Evolutionary conservation across 2,329 filamentous ascomycete species (phyloP), one percentile per base, ranked within the genome.

Genomic region (Diplocarpon rosae): DNA sequence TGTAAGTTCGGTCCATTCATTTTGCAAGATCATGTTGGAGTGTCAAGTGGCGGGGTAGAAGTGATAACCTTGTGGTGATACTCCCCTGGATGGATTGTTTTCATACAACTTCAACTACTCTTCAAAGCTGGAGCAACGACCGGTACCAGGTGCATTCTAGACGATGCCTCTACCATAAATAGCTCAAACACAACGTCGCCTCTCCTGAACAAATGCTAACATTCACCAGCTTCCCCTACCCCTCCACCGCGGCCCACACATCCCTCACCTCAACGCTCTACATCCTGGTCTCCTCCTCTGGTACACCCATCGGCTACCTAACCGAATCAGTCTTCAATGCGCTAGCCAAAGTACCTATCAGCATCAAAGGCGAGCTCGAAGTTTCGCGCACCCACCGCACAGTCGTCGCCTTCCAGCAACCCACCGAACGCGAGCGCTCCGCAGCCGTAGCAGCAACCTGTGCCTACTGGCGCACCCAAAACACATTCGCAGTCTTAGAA

Each of bases 161-260:
- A 31, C 30, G 29, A 3, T 20, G 6, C 13, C n/a, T 15, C 11
- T 17, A 37, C 15, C 9, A 32, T 4, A 24, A 4, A 24, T 7
- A 24, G 7, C 3, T 24, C 20, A 14, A 20, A 15, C 15, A 15
- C 33, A 15, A 10, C 15, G 11, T 16, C 33, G 11, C 4, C 3
- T 35, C 33, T 16, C 14, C 13, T 40, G 8, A 16, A 20, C 7
- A 37, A 24, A 24, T 24, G 37, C 50, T 52, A 43, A 55, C 37
- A 8, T 28, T 16, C 37, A 24, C 20, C 56, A 90, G 85, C 58
- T 94, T 94, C 59, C 88, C 88, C 1, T 86, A 93, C 65, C 71
- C 74, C 14, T 37, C 39, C 29, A 70, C 69, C 43, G 61, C 72
- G 46, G 67, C 68, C 40, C 78, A 82, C 62, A 65, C 71, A 36